Conservation (phyloP, 495 filamentous ascomycete species). For the Venustampulla echinocandica region DNA sequence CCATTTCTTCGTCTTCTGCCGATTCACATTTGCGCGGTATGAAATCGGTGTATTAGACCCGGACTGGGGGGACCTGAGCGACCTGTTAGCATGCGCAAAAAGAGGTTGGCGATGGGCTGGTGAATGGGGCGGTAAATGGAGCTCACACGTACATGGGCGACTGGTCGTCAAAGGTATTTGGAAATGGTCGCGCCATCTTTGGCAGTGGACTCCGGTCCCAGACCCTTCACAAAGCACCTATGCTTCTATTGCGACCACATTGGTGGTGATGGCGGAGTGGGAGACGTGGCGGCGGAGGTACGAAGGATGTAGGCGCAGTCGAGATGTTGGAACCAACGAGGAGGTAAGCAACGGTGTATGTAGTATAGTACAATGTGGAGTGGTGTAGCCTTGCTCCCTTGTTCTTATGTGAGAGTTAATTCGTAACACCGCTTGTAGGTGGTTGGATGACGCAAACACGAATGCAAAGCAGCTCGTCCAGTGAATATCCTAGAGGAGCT, state of each 20-base stretch:
- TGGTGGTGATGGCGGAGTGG: neutral
- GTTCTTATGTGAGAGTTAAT: neutral
- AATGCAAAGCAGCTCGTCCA: too few relatives aligned
- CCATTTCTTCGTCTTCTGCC: conserved; percentile 91
- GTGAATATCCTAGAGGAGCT: too few relatives aligned
- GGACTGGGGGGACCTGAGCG: conserved; percentile 12
- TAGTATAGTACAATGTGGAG: too few relatives aligned
- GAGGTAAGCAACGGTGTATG: too few relatives aligned
- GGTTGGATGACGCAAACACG: too few relatives aligned
- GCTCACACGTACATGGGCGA: conserved; percentile 13
- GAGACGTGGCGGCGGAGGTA: neutral
- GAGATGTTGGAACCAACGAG: too few relatives aligned
- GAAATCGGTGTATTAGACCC: conserved; percentile 18
- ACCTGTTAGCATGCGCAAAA: conserved; percentile 7
- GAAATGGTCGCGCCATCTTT: conserved; percentile 22
- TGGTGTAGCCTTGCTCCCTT: neutral
- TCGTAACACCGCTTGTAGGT: too few relatives aligned
- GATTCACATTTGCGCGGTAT: conserved; percentile 71
- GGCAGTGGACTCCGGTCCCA: conserved; percentile 13
- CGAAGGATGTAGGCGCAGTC: neutral
- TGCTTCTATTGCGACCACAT: conserved; percentile 18
- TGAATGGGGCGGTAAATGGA: neutral
- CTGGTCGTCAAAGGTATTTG: conserved; percentile 18
- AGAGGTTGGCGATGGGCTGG: neutral
- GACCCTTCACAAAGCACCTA: conserved; percentile 7